Conservation (phyloP, 139 green algal genomes). For the Tetradesmus lagerheimii region DNA sequence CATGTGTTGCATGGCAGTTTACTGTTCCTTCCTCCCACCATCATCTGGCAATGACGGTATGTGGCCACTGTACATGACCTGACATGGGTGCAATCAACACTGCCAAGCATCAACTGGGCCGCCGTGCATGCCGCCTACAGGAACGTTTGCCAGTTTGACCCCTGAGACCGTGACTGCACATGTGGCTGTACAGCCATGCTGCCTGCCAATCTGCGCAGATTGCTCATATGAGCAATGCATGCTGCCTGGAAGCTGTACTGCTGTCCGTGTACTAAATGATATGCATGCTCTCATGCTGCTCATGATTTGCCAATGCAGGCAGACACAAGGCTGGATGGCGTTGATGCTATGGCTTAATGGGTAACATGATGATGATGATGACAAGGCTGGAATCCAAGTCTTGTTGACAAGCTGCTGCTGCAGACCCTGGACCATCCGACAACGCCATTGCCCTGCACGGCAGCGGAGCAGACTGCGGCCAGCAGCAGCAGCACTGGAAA, state of each 20-base stretch:
- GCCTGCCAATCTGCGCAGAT: neutral
- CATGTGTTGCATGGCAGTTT: neutral
- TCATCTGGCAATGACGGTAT: neutral
- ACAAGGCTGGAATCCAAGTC: neutral
- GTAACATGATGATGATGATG: no score
- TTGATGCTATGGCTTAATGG: no score
- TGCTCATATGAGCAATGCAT: no score
- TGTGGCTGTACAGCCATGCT: no score
- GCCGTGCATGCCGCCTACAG: neutral
- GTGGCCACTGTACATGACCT: neutral
- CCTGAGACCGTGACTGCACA: no score
- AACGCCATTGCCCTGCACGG: neutral
- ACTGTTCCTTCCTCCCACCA: neutral
- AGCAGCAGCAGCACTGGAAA: no score
- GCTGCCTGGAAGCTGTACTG: neutral
- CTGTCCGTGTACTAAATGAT: neutral
- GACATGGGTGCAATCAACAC: neutral
- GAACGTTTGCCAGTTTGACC: neutral
- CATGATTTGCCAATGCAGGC: neutral
- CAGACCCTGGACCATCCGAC: neutral
- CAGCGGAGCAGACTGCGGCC: neutral
- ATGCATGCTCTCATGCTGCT: neutral
- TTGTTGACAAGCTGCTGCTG: neutral
- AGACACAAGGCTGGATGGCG: no score
- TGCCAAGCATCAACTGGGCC: neutral